Conservation (phyloP, 495 filamentous ascomycete genomes). For the Pyrenula aspistea region DNA sequence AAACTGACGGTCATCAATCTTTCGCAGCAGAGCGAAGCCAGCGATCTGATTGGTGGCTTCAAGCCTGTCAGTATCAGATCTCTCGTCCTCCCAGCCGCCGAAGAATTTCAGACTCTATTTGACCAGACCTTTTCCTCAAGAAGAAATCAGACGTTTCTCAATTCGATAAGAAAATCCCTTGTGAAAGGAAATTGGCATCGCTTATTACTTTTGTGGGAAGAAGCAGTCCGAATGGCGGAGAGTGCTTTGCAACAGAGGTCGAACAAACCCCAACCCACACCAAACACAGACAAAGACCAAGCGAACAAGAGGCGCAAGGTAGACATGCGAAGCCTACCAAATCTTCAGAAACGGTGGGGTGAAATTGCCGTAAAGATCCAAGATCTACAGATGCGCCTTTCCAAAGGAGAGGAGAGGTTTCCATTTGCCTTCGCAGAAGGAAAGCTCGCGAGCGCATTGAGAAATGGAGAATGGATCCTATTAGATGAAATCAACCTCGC, state of each 20-base stretch:
- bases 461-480: slow-evolving; percentile 97
- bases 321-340: slow-evolving; percentile 52
- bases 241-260: slow-evolving; percentile 40
- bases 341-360: slow-evolving; percentile 67
- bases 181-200: slow-evolving; percentile 74
- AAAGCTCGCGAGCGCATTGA: slow-evolving; percentile 79
- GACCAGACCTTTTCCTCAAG: slow-evolving; percentile 69
- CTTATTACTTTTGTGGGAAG: slow-evolving; percentile 73
- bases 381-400: slow-evolving; percentile 70
- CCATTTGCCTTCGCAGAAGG: slow-evolving; percentile 94
- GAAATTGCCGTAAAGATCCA: slow-evolving; percentile 63
- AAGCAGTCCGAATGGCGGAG: slow-evolving; percentile 76
- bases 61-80: slow-evolving; percentile 87
- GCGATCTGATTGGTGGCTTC: slow-evolving; percentile 88
- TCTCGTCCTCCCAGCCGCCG: slow-evolving; percentile 79
- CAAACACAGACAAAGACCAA: slow-evolving; percentile 40
- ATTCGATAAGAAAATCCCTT: slow-evolving; percentile 65
- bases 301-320: slow-evolving; percentile 74
- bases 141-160: slow-evolving; percentile 77
- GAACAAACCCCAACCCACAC: slow-evolving; percentile 17
- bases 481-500: slow-evolving; percentile 96
- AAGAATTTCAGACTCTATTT: slow-evolving; percentile 86
- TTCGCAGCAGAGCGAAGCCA: slow-evolving; percentile 92
- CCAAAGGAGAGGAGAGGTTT: slow-evolving; percentile 67
- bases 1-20: slow-evolving; percentile 85